Base-by-base conservation (phyloP, 768 basidiomycete species). In the Nidularia sp. region DNA sequence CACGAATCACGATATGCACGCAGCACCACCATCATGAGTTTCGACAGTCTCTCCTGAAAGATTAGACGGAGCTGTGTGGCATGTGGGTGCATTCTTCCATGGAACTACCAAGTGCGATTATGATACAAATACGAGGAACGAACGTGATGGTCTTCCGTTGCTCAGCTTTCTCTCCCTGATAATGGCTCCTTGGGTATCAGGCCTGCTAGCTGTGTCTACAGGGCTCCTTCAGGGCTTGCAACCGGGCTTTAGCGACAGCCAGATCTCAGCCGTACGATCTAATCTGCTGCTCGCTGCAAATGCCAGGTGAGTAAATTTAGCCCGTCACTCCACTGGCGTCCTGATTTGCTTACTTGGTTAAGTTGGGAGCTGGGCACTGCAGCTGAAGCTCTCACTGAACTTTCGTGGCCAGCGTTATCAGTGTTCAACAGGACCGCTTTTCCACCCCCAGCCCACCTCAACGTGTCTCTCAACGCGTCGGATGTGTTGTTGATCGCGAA, bases 351-450 rank as follows among this genome's bases (percentile, higher is more conserved):
- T 41, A 10, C 36, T 15, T 41, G 36, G 10, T 41, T 51, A 35
- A 84, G 81, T 55, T 85, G 84, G 84, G 83, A 84, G 57, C 60
- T 79, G 43, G 84, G 84, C 5, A 78, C 75, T n/a, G 72, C 75
- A 35, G 68, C 78, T n/a, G 72, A 85, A 60, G 79, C 83, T 9
- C 59, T 84, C 46, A 73, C 75, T 10, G 84, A 85, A 60, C 63
- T 76, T 32, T 69, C 74, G 35, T 76, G 75, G 66, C 77, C 80
- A 4, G 51, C 64, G 5, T 62, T 82, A 35, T 77, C 82, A 18
- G 77, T 81, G 13, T 84, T 80, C 58, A 62, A 66, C 42, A 46
- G 66, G n/a, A 61, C 59, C 44, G 67, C 74, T 5, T 67, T 76
- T 35, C 74, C 73, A 45, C 77, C 76, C n/a, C 72, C 76, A 2